Evolutionary conservation across 1,284 basidiomycete species (phyloP), one percentile per base, ranked within the genome.

Genomic region (Boletellus deceptivus): DNA sequence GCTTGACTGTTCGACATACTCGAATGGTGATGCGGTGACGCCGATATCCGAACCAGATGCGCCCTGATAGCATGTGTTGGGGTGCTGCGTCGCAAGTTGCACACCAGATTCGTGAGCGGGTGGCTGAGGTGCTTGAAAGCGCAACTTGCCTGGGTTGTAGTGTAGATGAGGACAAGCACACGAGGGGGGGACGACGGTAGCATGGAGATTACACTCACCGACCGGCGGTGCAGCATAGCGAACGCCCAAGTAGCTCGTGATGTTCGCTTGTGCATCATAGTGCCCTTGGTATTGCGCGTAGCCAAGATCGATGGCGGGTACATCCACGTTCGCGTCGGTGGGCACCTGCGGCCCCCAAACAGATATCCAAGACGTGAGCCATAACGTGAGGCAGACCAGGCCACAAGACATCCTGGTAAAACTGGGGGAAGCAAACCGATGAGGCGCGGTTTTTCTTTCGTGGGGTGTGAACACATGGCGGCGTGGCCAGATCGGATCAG

Each of bases 81-180:
- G 56, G 22, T 59, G 49, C 25, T 57, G 49, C 16, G 35, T 57
- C 13, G 59, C 59, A 3, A 34, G 17, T 11, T 60, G 59, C 5
- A 59, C 20, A 24, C 41, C 48, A 31, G 38, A 18, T 27, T 42
- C 41, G 3, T 4, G 2, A 9, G 27, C n/a, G 1, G 58, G 58
- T 17, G 37, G 18, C 9, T 49, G 46, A 43, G 59, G 58, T 18
- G 50, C 46, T 31, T 62, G 50, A 27, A 62, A 59, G 18, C 58
- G 57, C 39, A 62, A 22, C 0, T 18, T 42, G 27, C 48, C 58
- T 62, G 17, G 6, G 13, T 2, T 17, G 36, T 14, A 4, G n/a
- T 18, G 3, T 22, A 6, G 6, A 27, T 47, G 4, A 51, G 29
- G 3, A 6, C 6, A 13, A 14, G 11, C 13, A 14, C 13, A 31